A percentile compares a stretch with the other conserved stretches of the same genome.
Conservation (phyloP, 78 protist species). For the Dictyostelium citrinum region DNA sequence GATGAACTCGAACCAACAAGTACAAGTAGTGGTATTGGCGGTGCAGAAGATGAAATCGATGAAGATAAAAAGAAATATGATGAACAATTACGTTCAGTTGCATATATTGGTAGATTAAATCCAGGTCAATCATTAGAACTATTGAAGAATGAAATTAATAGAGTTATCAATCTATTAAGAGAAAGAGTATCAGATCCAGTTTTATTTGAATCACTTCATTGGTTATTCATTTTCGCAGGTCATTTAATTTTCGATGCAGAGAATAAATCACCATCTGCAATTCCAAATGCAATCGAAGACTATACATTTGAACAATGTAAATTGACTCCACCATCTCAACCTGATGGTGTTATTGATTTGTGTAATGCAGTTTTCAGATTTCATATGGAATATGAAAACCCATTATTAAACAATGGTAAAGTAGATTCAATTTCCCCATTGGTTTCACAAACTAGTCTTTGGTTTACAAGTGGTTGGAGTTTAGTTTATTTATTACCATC, state of each 20-base stretch:
- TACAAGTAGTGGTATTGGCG: neutral
- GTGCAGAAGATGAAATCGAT: conserved; percentile 13
- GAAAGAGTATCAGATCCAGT: neutral
- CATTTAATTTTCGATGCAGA: conserved; percentile 46
- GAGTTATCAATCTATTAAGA: neutral
- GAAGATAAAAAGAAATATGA: conserved; percentile 66
- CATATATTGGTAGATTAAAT: conserved; percentile 61
- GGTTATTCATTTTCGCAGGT: conserved; percentile 58
- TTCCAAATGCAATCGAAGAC: conserved; percentile 34
- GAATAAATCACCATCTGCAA: neutral
- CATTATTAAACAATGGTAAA: neutral
- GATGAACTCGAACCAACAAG: neutral
- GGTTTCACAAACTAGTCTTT: conserved; percentile 18
- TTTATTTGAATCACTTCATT: conserved; percentile 32
- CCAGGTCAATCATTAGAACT: conserved; percentile 40
- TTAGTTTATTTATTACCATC: conserved; percentile 52
- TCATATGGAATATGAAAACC: conserved; percentile 39
- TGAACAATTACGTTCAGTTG: conserved; percentile 34
- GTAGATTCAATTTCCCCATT: conserved; percentile 8
- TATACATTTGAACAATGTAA: conserved; percentile 8
- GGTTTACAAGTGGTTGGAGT: conserved; percentile 54
- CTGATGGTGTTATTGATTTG: conserved; percentile 10
- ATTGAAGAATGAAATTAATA: conserved; percentile 8
- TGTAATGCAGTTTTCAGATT: conserved; percentile 20
- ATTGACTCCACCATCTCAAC: neutral